Percentiles rank a stretch among this genome's conserved stretches.
These are phyloP conservation scores for Creolimax fragrantissima DNA, from an alignment of 78 protist genomes.

Conservation along the genomic window DNA sequence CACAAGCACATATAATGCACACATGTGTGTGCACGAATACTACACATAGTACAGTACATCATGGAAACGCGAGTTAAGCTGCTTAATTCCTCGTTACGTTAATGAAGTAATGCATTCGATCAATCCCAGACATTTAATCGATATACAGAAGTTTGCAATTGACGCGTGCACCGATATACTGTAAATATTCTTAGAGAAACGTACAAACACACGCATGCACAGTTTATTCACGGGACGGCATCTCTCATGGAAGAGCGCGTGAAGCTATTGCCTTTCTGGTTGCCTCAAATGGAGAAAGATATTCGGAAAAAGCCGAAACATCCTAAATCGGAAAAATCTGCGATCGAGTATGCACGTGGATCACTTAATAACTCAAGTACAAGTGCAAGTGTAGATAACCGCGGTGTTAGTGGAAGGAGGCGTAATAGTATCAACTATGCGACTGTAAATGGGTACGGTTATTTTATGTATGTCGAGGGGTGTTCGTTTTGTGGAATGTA, in stretches of 20 bases:
- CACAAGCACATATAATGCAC: too few relatives aligned
- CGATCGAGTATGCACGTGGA: background rate
- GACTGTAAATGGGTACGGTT: background rate
- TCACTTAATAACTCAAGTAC: background rate
- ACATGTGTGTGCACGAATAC: too few relatives aligned
- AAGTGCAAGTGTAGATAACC: background rate
- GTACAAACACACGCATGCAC: background rate
- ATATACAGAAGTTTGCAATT: too few relatives aligned
- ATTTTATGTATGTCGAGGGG: background rate
- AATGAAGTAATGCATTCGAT: too few relatives aligned
- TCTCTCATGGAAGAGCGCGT: background rate
- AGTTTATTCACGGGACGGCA: constrained; percentile 35
- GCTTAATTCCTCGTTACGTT: too few relatives aligned
- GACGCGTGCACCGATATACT: too few relatives aligned
- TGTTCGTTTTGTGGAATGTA: background rate
- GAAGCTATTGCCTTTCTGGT: constrained; percentile 27
- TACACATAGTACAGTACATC: too few relatives aligned
- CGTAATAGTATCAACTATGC: background rate
- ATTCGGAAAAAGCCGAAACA: background rate
- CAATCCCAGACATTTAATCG: too few relatives aligned
- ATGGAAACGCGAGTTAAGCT: too few relatives aligned
- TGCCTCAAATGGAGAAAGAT: constrained; percentile 18
- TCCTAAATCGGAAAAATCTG: background rate
- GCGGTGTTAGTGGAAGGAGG: background rate
- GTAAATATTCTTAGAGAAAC: background rate